Conservation (phyloP, 129 eudicot species). For the Centella asiatica region DNA sequence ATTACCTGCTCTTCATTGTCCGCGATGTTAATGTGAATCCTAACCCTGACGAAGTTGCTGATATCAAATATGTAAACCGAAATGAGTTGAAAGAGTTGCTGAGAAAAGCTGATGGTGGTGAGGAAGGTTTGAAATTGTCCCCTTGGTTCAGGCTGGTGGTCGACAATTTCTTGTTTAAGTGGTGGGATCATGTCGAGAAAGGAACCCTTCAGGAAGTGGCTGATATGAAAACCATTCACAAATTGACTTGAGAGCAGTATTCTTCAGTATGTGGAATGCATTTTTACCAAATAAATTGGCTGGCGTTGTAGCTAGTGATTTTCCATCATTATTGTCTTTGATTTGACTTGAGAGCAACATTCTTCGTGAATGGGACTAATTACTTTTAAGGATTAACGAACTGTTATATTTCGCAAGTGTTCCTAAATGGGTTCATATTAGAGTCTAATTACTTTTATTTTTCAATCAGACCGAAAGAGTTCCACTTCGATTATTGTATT, state of each 20-base stretch:
- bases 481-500: too few relatives aligned
- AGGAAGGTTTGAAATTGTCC: conserved; percentile 79
- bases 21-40: conserved; percentile 73
- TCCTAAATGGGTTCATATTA: too few relatives aligned
- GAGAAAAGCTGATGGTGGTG: conserved; percentile 88
- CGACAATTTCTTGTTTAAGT: conserved; percentile 85
- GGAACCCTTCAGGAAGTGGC: conserved; percentile 58
- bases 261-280: too few relatives aligned
- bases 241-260: conserved; percentile 28
- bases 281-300: too few relatives aligned
- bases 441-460: too few relatives aligned
- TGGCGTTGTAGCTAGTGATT: too few relatives aligned
- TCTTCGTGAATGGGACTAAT: too few relatives aligned
- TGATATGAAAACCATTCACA: conserved; percentile 95
- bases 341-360: too few relatives aligned
- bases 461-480: too few relatives aligned
- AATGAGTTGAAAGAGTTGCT: conserved; percentile 69
- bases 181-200: conserved; percentile 93
- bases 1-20: conserved; percentile 84
- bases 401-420: too few relatives aligned
- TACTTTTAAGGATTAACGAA: too few relatives aligned
- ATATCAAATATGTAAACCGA: conserved; percentile 53
- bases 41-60: conserved; percentile 86
- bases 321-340: too few relatives aligned
- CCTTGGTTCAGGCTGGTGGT: conserved; percentile 97